Evolutionary conservation across 768 basidiomycete genomes (phyloP), one percentile per base, ranked within the genome.

Genomic region (Cyclocybe aegerita): DNA sequence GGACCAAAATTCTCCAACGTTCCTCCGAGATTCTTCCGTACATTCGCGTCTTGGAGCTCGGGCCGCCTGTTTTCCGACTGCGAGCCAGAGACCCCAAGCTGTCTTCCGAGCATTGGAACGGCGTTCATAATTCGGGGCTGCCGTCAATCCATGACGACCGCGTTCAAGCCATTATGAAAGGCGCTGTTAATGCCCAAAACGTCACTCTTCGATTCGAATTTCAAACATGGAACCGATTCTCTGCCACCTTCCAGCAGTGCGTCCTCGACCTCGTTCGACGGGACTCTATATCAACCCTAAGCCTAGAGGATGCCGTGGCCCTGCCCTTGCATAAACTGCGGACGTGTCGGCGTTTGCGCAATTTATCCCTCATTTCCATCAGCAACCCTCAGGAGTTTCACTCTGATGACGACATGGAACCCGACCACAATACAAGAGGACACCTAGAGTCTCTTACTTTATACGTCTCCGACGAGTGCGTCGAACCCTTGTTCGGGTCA

Each of bases 181-280:
- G 49, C 4, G 48, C 40, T 15, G 14, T 15, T 14, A 46, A 53
- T 31, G 48, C 44, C 7, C 43, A 57, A 8, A 30, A 10, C 33
- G 45, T 57, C 17, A 53, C 48, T 10, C 51, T 57, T 8, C 51
- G 55, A 39, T 57, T 57, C 39, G 55, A 57, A 44, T 53, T 42
- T 31, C 55, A 57, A 34, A 33, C 43, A 12, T 57, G 55, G 55
- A 12, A 31, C 16, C 37, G 39, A 6, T 53, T 57, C 34, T 57
- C 55, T 7, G 32, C 45, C 3, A 17, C 48, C 4, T 57, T 57
- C 14, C 55, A 38, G 33, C 15, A 16, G 4, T 14, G 30, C 23
- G 31, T 57, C 16, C 6, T 50, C 23, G 34, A 50, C 1, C n/a
- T 50, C 3, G 7, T 57, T 7, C 36, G 39, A 35, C 39, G 55